Evolutionary conservation across 1,284 basidiomycete genomes (phyloP).

Genomic region (Austroboletus novae-zelandiae): DNA sequence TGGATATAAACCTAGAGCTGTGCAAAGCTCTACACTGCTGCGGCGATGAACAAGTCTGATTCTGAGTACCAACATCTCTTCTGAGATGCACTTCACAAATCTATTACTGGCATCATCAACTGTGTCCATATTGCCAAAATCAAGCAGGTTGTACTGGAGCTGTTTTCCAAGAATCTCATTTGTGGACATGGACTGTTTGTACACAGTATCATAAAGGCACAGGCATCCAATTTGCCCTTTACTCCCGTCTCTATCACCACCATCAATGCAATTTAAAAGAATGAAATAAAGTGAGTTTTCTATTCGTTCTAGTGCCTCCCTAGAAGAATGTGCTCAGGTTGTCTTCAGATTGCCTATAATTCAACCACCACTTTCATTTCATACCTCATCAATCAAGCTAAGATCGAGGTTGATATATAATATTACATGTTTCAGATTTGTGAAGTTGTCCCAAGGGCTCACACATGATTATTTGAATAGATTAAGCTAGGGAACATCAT

Average conservation of each 20-base stretch:
- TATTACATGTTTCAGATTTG: no score
- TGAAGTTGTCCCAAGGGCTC: no score
- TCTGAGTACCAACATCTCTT: slow-evolving; percentile 94
- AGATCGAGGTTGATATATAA: no score
- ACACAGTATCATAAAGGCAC: slow-evolving; percentile 96
- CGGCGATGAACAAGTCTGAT: slow-evolving; percentile 79
- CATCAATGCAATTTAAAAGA: slow-evolving; percentile 97
- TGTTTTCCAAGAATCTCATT: slow-evolving; percentile 90
- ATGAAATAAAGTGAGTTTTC: slow-evolving; percentile 87
- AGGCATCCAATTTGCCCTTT: slow-evolving; percentile 94
- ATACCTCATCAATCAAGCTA: slow-evolving; percentile 94
- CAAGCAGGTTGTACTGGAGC: slow-evolving; percentile 93
- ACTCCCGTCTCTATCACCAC: slow-evolving; percentile 97
- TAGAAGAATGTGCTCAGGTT: background rate
- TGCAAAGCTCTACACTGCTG: slow-evolving; percentile 92
- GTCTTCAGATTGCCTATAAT: slow-evolving; percentile 77
- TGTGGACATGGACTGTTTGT: slow-evolving; percentile 88
- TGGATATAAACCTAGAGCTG: no score
- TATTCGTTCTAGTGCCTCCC: background rate
- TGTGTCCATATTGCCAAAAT: slow-evolving; percentile 95
- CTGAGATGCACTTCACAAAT: slow-evolving; percentile 98
- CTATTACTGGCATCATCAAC: slow-evolving; percentile 99
- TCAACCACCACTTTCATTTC: slow-evolving; percentile 96
- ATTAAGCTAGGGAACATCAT: no score
- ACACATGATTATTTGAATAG: no score